Evolutionary conservation across 371 early-diverging fungal species (phyloP), one percentile per base, ranked within the genome.

Genomic region (Rhizopus microsporus): DNA sequence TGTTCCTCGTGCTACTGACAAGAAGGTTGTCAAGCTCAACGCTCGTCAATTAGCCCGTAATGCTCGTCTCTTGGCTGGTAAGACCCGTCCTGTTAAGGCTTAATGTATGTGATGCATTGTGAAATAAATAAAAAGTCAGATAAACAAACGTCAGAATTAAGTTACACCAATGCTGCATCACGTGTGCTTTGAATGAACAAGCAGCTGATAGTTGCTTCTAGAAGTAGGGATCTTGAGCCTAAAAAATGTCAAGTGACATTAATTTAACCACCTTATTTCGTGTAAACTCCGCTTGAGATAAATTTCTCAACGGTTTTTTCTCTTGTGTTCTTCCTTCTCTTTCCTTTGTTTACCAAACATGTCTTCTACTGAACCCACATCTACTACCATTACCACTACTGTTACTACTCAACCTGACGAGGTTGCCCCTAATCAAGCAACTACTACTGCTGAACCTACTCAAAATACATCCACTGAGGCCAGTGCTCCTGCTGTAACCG

Each of bases 1-100:
- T 51, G 89, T 90, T 68, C 84, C 85, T 75, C 84, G 80, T 62
- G 83, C 83, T 73, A 71, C 78, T 68, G 83, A 77, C 50, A 82
- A 83, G 76, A 80, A 81, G 72, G 60, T 68, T 57, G 58, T 59
- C 54, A 62, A 62, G 58, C 77, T 82, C 49, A 80, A 81, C 66
- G 75, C 69, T 69, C 81, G 81, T 60, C 81, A 78, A 69, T 66
- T 82, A 47, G 84, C 81, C 57, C 76, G 76, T 65, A 73, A 76
- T 54, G 74, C 78, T 64, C 78, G 78, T 61, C 70, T 74, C 61
- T 54, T 54, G 39, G 59, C 59, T 55, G 64, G 59, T 51, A 59
- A 64, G 54, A 55, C 50, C 9, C 32, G 2, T 31, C 10, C 42
- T 34, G 46, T 5, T 12, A 10, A 46, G 4, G 29, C 23, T 10